phyloP scores from a whole-genome alignment of 257 asterid genomes.

The Solanum rostratum region DNA sequence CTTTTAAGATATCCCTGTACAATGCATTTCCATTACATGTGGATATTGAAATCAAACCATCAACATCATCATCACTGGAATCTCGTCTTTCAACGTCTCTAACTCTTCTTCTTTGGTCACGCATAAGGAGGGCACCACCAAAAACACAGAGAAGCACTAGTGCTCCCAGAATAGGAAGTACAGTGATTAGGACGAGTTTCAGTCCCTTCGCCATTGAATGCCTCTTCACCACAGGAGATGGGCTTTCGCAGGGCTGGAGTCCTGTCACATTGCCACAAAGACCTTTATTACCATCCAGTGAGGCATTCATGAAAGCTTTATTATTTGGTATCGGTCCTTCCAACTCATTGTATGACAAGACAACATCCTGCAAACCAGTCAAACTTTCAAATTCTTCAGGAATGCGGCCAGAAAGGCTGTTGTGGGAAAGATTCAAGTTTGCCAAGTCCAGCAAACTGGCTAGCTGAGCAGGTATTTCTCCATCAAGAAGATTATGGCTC shows the following conservation, averaged over 20 bases:
- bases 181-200: neutral
- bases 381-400: neutral
- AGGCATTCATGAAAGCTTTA: neutral
- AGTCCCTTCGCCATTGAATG: neutral
- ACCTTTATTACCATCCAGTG: neutral
- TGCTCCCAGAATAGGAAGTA: neutral
- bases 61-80: neutral
- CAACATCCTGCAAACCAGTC: neutral
- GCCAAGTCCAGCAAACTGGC: neutral
- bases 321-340: neutral
- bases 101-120: neutral
- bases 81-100: neutral
- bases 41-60: neutral
- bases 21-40: neutral
- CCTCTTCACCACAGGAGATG: neutral
- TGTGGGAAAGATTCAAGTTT: neutral
- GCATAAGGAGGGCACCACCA: neutral
- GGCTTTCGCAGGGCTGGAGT: neutral
- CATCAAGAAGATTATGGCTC: neutral
- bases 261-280: neutral
- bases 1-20: slow-evolving; percentile 2
- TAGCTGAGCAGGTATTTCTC: neutral
- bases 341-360: neutral
- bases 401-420: neutral
- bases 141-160: neutral